A percentile compares a stretch with the other conserved stretches of the same genome.
These are phyloP conservation scores for Daedalea quercina DNA, from an alignment of 768 basidiomycete species.

Conservation along the genomic window DNA sequence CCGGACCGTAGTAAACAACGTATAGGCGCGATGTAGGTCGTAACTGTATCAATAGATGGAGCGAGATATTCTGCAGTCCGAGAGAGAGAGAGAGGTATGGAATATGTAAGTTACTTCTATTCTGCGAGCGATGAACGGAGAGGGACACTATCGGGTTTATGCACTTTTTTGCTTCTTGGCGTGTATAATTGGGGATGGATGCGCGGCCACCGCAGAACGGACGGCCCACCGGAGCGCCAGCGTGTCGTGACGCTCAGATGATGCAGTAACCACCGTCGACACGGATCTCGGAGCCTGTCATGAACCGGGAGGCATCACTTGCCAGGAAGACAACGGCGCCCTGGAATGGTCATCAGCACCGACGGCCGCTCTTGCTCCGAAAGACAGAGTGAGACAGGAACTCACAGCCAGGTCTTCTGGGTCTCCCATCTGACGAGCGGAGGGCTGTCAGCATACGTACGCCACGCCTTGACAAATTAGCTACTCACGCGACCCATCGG, in stretches of 20 bases:
- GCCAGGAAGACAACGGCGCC: constrained; percentile 87
- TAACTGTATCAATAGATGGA: no score
- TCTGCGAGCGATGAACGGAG: neutral
- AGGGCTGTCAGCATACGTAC: neutral
- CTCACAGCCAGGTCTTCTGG: constrained; percentile 84
- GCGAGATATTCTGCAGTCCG: no score
- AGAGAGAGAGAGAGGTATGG: neutral
- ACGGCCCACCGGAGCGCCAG: neutral
- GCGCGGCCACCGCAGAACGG: neutral
- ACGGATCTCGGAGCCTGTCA: constrained; percentile 80
- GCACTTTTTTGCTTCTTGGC: neutral
- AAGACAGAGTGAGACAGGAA: constrained; percentile 6
- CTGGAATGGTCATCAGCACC: constrained; percentile 29
- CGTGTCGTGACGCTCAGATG: constrained; percentile 34
- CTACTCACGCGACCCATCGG: constrained; percentile 75
- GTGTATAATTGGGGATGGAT: neutral
- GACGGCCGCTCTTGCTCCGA: neutral
- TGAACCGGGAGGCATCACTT: constrained; percentile 85
- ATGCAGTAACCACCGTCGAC: constrained; percentile 89
- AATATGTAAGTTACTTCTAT: constrained; percentile 1
- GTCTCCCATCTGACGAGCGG: constrained; percentile 66
- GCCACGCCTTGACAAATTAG: neutral
- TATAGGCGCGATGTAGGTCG: no score
- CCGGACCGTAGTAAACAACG: no score
- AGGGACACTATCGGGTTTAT: neutral